Evolutionary conservation across 306 rosid species (phyloP), one percentile per base, ranked within the genome.

Genomic region (Hylodesmum podocarpum): DNA sequence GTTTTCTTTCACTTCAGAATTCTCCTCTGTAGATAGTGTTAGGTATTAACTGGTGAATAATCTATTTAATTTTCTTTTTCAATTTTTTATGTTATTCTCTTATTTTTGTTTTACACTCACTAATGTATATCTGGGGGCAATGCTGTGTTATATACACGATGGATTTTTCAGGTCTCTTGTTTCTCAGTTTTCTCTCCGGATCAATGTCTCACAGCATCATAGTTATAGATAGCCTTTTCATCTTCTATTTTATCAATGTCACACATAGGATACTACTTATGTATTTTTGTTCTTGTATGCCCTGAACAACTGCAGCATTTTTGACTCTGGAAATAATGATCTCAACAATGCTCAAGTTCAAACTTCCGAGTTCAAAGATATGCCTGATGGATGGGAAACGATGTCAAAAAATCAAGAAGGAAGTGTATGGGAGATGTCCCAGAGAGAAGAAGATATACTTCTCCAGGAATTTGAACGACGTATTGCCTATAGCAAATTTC

Each of bases 371-470:
- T 83, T 89, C 75, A 92, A 91, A 88, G 87, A 86, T 86, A 84
- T 79, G 80, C 98, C 98, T 21, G 98, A 92, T 71, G 98, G 98
- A 28, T 92, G 98, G 98, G 98, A 95, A 79, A 90, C 98, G n/a
- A 78, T 88, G 28, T 75, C 91, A 5, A 95, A 90, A 81, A 63
- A 84, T 57, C 84, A 79, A 31, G 97, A 92, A 66, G 97, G 93
- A 66, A 95, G 87, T 72, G 51, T 95, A 29, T 95, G 98, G 98
- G 96, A 90, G 84, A 95, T 95, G 97, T 86, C 98, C 8, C 97
- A 95, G 76, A 90, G 97, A 73, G 97, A 95, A 83, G 98, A 95
- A 82, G 98, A 95, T 54, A 84, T 92, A 40, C 97, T 95, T 53
- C 94, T 92, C 68, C 98, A 92, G 75, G 98, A 95, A 84, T 95